Evolutionary conservation across 345 rosid genomes (phyloP), one percentile per base, ranked within the genome.

Genomic region (Populus euphratica): DNA sequence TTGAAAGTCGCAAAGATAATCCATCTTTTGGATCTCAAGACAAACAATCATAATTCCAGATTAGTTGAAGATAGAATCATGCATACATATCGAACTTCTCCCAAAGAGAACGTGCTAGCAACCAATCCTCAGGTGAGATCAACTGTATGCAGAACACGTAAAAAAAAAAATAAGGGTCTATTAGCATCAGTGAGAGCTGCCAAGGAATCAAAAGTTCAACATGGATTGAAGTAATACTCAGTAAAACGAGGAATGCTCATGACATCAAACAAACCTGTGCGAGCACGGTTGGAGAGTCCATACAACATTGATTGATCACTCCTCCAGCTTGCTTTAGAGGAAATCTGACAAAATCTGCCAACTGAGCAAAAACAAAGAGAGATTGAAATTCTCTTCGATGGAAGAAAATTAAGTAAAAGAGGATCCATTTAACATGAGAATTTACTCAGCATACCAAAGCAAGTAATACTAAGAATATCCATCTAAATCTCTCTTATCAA

Each of bases 31-130:
- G 20, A 52, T 72, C 35, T 64, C 21, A 68, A 54, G 56, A 75
- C 62, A 69, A 73, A 44, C 62, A 77, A 27, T 64, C 61, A 38
- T 36, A 36, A 38, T 41, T 33, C 52, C 5, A 21, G 33, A 49
- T 69, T 35, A 70, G 59, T 31, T 70, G 68, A 75, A 44, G 74
- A 52, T 68, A 35, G 63, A n/a, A 64, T 80, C 80, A 64, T 77
- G 85, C 90, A 74, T 91, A 96, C 98, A 91, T 97, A 84, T 93
- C 94, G 84, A 91, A 93, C 78, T 92, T 96, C 86, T 90, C 94
- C 99, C 99, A 96, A 69, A 96, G 90, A 76, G 91, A 88, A 85
- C 98, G 88, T 39, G 99, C 99, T 89, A 85, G 93, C 85, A 88
- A 79, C 89, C 92, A 82, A 86, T 96, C 97, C 73, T 93, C 98